Evolutionary conservation across 352 stramenopile species (phyloP), one percentile per base, ranked within the genome.

Genomic region (Elongisporangium senticosum): DNA sequence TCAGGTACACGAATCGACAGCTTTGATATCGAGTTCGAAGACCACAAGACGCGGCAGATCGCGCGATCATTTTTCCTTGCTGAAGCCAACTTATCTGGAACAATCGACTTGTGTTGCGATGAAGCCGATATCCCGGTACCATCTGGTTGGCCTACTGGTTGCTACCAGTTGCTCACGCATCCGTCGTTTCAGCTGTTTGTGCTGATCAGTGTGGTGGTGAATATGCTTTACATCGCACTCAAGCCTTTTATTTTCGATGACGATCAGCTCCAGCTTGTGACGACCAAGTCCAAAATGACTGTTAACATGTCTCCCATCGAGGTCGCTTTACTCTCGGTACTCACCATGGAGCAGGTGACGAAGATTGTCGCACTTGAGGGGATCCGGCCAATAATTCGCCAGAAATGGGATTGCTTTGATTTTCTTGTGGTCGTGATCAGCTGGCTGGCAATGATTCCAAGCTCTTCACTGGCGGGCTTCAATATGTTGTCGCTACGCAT

Each of bases 11-110:
- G 19, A 7, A 43, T 83, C 21, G 59, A 75, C 24, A 85, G 73
- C 0, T 87, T 93, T 43, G 85, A 94, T 61, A 48, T 94, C 20
- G 85, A 94, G 61, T 91, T 94, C 55, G 65, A 83, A 11, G 74
- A 89, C 21, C 52, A 69, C 7, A 49, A 59, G 28, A 82, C 67
- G 1, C 71, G 82, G 19, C 74, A 85, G 47, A 60, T 85, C 22
- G 78, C 83, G 15, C 63, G 73, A 39, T 67, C 65, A 33, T 94
- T 89, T 59, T 89, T 94, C 22, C 63, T 74, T 13, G 62, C 75
- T 7, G 71, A 86, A 55, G 64, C 75, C 11, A 72, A 80, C 22
- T 54, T 85, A 1, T 63, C 64, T 1, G 76, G 69, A 17, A 83
- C 67, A 15, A 76, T 74, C 57, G 77, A 84, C 33, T 40, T 84